Percentiles rank a stretch among this genome's conserved stretches.
These are phyloP conservation scores for Bombardia bombarda DNA, from an alignment of 495 filamentous ascomycete genomes.

Conservation along the genomic window DNA sequence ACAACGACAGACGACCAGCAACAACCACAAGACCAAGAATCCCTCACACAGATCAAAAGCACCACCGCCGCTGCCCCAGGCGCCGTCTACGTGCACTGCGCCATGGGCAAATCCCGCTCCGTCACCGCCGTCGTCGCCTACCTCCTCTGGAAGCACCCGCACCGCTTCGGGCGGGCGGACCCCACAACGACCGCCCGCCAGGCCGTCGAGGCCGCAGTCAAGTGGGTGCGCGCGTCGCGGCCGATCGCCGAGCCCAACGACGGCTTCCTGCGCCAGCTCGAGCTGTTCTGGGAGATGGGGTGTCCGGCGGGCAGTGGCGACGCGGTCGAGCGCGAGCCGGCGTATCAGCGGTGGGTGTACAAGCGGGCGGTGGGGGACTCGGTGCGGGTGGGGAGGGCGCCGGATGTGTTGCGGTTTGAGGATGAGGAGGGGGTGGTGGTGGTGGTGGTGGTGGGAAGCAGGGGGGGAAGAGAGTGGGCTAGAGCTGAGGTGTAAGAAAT, in stretches of 20 bases:
- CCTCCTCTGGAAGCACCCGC: constrained; percentile 58
- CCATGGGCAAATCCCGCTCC: constrained; percentile 93
- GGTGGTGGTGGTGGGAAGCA: background rate
- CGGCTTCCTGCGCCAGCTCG: constrained; percentile 81
- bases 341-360: constrained; percentile 87
- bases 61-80: no score
- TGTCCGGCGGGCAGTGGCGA: constrained; percentile 52
- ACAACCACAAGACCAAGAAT: background rate
- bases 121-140: constrained; percentile 79
- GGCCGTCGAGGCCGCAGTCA: constrained; percentile 33
- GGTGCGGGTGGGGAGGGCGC: constrained; percentile 51
- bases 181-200: constrained; percentile 11
- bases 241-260: constrained; percentile 76
- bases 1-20: background rate
- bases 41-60: no score
- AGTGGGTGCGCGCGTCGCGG: constrained; percentile 54
- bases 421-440: constrained; percentile 50
- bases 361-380: constrained; percentile 67
- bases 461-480: constrained; percentile 13
- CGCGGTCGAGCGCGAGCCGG: constrained; percentile 51
- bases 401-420: constrained; percentile 73
- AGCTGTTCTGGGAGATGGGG: constrained; percentile 78
- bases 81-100: constrained; percentile 56
- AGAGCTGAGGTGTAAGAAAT: constrained; percentile 58
- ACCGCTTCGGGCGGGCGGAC: constrained; percentile 30